Conservation (phyloP, 2,329 filamentous ascomycete species). For the Sporothrix brunneoviolacea region DNA sequence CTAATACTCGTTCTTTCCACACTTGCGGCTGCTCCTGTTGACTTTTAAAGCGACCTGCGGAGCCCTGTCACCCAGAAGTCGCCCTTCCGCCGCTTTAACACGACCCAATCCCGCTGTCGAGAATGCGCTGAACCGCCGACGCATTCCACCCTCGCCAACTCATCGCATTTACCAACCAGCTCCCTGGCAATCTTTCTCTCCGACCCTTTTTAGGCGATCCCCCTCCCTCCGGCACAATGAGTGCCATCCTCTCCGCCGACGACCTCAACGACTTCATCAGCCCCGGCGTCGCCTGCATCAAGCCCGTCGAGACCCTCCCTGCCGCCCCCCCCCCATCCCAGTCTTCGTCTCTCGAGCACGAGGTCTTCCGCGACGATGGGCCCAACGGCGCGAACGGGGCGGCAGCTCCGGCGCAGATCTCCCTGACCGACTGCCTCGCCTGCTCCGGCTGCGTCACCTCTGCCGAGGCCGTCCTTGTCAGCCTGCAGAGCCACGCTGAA, state of each 20-base stretch:
- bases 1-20: neutral
- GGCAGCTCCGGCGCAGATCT: conserved; percentile 77
- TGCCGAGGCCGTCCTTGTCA: conserved; percentile 93
- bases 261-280: conserved; percentile 99
- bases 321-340: conserved; percentile 39
- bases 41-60: too few relatives aligned
- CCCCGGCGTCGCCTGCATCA: conserved; percentile 95
- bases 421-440: conserved; percentile 91
- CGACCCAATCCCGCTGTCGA: too few relatives aligned
- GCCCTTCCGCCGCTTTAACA: too few relatives aligned
- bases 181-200: neutral
- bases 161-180: neutral
- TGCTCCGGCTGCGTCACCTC: conserved; percentile 98
- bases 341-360: conserved; percentile 48
- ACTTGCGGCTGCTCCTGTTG: too few relatives aligned
- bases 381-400: conserved; percentile 32
- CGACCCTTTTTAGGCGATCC: neutral
- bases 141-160: too few relatives aligned
- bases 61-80: too few relatives aligned
- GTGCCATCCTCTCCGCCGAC: conserved; percentile 92
- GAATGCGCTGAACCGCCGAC: neutral
- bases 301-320: conserved; percentile 89
- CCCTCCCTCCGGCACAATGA: conserved; percentile 55
- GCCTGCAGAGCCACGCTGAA: conserved; percentile 86
- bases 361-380: conserved; percentile 91